Base-by-base conservation (phyloP, 192 early-diverging fungal genomes). In the Gaertneriomyces sp. region DNA sequence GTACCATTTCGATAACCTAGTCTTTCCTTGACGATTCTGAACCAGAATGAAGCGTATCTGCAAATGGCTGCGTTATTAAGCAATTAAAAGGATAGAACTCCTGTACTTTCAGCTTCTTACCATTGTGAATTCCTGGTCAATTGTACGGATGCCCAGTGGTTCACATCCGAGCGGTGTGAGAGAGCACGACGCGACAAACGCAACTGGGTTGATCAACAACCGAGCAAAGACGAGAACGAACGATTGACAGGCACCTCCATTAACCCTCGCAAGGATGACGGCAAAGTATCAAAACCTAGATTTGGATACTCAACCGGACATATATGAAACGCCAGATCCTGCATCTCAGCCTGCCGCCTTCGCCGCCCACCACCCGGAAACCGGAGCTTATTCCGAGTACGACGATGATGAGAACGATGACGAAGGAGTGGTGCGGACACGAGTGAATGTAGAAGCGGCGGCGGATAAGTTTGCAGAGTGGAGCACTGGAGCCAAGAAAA, bases 1-100 rank as follows among this genome's bases (percentile, higher is more conserved):
- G 80, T 98, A 99, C 95, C 95, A 99, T 70, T 99, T 99, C 25
- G 91, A 85, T 42, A 99, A 80, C 63, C 96, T 76, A 4, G 96
- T 99, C 79, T 99, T 99, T 41, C 96, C 96, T 69, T 99, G 96
- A 7, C 96, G 85, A 76, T 99, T 99, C 72, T 99, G 96, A 6
- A 99, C 96, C 6, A 99, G 79, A 57, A 99, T 98, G 75, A 96
- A 99, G 14, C 95, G 85, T 63, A 92, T 33, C 25, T 33, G 25
- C 2, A 33, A 0, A 33, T 33, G 25, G 2, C 25, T 33, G 2
- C 25, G 25, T 33, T 33, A 33, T 33, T 33, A 2, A 33, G 2
- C 25, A 33, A 33, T 33, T 33, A 33, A 33, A 2, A 33, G 25
- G 25, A 0, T 33, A 33, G 1, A 2, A 33, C 25, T 33, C 25